A percentile compares a stretch with the other conserved stretches of the same genome.
phyloP scores from a whole-genome alignment of 2,329 filamentous ascomycete species.

The Colletotrichum abscissum region DNA sequence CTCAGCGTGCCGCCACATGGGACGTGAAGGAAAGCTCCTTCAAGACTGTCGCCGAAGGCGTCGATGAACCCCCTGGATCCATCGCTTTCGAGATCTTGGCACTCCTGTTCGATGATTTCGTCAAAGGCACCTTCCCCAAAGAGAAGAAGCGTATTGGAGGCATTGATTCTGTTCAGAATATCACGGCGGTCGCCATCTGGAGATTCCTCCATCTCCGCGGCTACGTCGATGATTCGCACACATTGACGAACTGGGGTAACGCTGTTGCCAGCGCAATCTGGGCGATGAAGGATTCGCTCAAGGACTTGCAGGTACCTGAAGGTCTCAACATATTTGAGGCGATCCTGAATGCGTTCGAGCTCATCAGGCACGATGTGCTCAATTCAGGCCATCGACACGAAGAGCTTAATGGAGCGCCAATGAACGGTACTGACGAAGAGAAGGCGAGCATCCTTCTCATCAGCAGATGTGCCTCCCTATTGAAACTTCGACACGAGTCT shows the following conservation, averaged over 20 bases:
- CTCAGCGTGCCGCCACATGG: conserved; percentile 69
- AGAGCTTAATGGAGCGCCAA: conserved; percentile 65
- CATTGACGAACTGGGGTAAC: conserved; percentile 85
- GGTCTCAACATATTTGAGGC: conserved; percentile 75
- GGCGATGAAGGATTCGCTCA: conserved; percentile 65
- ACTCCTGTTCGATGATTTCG: conserved; percentile 77
- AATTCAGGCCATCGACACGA: conserved; percentile 73
- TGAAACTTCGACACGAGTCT: conserved; percentile 82
- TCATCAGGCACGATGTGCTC: conserved; percentile 82
- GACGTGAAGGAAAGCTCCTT: conserved; percentile 72
- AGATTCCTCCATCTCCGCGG: conserved; percentile 89
- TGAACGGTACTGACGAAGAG: conserved; percentile 74
- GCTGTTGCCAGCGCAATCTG: conserved; percentile 79
- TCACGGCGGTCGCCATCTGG: conserved; percentile 81
- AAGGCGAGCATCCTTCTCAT: conserved; percentile 83
- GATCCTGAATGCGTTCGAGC: conserved; percentile 84
- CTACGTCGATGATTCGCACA: conserved; percentile 83
- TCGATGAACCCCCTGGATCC: conserved; percentile 55
- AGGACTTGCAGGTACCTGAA: conserved; percentile 51
- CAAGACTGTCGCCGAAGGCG: conserved; percentile 58
- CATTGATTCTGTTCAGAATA: conserved; percentile 74
- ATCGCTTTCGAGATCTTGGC: conserved; percentile 73
- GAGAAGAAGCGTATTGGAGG: conserved; percentile 68
- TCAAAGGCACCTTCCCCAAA: conserved; percentile 73
- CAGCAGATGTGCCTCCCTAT: conserved; percentile 85